These are phyloP conservation scores for Arachis monticola DNA, from an alignment of 331 rosid genomes.

Conservation along the genomic window DNA sequence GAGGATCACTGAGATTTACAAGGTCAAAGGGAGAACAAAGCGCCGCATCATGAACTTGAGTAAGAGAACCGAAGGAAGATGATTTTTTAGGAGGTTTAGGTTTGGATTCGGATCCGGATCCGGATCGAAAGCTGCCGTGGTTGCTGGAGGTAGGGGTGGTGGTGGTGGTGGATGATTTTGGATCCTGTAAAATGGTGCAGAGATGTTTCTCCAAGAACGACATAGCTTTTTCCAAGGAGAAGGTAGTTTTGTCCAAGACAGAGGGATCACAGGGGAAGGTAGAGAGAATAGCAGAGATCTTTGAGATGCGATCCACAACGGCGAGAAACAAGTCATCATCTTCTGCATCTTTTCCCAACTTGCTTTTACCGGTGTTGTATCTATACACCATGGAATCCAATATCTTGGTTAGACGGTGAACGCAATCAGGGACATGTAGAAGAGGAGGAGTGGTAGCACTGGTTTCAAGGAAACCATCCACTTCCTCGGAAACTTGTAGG, in stretches of 20 bases:
- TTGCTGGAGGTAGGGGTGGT: not conserved
- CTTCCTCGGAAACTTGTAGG: conserved; percentile 44
- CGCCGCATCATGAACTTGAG: conserved; percentile 1
- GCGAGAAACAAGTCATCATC: conserved; percentile 48
- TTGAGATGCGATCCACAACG: conserved; percentile 45
- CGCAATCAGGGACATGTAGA: conserved; percentile 44
- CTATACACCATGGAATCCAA: conserved; percentile 46
- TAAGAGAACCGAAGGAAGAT: conserved; percentile 44
- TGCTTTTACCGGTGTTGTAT: conserved; percentile 33
- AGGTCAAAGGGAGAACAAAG: not conserved
- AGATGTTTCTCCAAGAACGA: conserved; percentile 58
- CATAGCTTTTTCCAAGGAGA: conserved; percentile 60
- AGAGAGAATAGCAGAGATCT: not conserved
- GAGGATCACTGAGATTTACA: not conserved
- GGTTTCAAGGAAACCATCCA: conserved; percentile 50
- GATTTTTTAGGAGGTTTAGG: conserved; percentile 32
- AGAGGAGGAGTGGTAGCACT: not conserved
- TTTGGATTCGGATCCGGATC: not conserved
- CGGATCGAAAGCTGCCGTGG: not conserved
- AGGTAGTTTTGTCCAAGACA: conserved; percentile 44
- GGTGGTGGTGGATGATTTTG: conserved; percentile 3
- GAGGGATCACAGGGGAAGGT: conserved; percentile 20
- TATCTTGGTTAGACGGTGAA: conserved; percentile 36
- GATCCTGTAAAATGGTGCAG: conserved; percentile 44
- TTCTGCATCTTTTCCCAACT: conserved; percentile 49